phyloP scores from a whole-genome alignment of 225 moss, liverwort and hornwort species.

The Pleurozium schreberi region DNA sequence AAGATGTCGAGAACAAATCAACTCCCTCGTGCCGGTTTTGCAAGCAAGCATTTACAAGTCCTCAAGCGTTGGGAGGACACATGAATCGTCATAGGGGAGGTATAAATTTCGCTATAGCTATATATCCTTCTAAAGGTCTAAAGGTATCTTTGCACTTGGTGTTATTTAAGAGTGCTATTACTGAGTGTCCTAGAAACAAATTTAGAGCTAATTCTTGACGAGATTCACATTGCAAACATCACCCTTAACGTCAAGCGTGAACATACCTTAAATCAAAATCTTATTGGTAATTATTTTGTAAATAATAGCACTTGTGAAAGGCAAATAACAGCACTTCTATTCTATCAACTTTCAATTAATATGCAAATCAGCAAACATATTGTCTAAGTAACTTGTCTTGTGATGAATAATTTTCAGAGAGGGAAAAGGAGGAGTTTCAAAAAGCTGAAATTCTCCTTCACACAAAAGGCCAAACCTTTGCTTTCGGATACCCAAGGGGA shows the following conservation, averaged over 20 bases:
- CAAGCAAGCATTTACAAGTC: background rate
- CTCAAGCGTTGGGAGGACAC: constrained; percentile 21
- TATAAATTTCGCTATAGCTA: background rate
- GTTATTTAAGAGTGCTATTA: too few relatives aligned
- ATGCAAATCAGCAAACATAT: background rate
- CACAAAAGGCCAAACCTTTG: background rate
- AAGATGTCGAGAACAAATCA: background rate
- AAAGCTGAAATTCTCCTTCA: background rate
- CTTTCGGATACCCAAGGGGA: background rate
- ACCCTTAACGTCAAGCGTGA: too few relatives aligned
- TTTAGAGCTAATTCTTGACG: too few relatives aligned
- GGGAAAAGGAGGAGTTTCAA: background rate
- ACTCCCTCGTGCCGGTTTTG: background rate
- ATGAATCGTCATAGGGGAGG: constrained; percentile 14
- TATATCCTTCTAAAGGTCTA: too few relatives aligned
- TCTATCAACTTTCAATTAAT: background rate
- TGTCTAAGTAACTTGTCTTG: background rate
- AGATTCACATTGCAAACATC: too few relatives aligned
- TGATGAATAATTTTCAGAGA: background rate
- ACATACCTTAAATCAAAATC: too few relatives aligned
- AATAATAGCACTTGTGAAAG: too few relatives aligned
- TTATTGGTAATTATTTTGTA: too few relatives aligned
- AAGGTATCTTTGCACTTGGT: too few relatives aligned
- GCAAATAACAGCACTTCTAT: too few relatives aligned
- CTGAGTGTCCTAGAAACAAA: too few relatives aligned